A percentile compares a stretch with the other conserved stretches of the same genome.
Evolutionary conservation across 1,284 basidiomycete species (phyloP).

Genomic region (Apiotrichum akiyoshidainum): DNA sequence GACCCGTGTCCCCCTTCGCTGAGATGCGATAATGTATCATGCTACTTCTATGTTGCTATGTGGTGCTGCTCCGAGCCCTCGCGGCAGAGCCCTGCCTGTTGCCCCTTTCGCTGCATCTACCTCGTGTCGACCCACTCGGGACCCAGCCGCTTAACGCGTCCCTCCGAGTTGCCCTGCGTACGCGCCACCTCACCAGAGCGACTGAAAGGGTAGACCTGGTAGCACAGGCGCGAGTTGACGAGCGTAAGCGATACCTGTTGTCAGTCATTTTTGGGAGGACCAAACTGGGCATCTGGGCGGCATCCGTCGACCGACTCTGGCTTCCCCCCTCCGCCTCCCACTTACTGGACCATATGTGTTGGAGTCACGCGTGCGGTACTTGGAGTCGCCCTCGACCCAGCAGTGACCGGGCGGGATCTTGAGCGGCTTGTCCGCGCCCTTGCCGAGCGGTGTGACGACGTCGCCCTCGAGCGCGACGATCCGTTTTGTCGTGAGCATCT

Average conservation of each 20-base stretch:
- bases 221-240: slow-evolving; percentile 49
- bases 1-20: neutral
- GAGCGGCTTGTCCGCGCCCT: slow-evolving; percentile 44
- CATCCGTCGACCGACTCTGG: too few species aligned
- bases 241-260: slow-evolving; percentile 50
- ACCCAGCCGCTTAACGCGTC: slow-evolving; percentile 24
- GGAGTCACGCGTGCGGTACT: slow-evolving; percentile 51
- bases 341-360: slow-evolving; percentile 56
- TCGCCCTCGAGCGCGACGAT: slow-evolving; percentile 57
- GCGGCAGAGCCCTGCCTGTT: neutral
- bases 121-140: slow-evolving; percentile 2
- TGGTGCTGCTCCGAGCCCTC: neutral
- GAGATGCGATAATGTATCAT: slow-evolving; percentile 3
- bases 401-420: slow-evolving; percentile 51
- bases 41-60: neutral
- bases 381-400: slow-evolving; percentile 58
- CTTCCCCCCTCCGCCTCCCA: slow-evolving; percentile 2
- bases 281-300: too few species aligned
- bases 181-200: slow-evolving; percentile 32
- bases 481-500: slow-evolving; percentile 55
- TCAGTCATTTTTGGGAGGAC: neutral
- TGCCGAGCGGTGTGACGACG: slow-evolving; percentile 50
- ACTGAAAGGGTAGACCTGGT: slow-evolving; percentile 51
- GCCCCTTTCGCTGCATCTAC: neutral
- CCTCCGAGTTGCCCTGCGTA: slow-evolving; percentile 33